Conservation (phyloP, 2,329 filamentous ascomycete species). For the Pseudogymnoascus verrucosus region DNA sequence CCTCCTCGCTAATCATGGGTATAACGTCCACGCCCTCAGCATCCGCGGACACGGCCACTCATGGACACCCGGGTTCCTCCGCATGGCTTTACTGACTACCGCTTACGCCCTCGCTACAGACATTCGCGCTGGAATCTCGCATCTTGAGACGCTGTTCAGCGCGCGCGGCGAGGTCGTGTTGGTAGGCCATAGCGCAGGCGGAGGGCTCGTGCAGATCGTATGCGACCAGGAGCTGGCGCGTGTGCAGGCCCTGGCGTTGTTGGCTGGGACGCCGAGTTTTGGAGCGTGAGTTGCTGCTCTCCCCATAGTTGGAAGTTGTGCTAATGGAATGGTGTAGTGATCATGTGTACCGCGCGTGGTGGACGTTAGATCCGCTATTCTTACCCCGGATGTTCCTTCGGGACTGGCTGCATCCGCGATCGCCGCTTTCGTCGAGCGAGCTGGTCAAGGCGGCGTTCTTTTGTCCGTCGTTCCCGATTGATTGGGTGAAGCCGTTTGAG, state of each 20-base stretch:
- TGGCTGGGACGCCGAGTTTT: slow-evolving; percentile 32
- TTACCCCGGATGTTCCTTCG: slow-evolving; percentile 27
- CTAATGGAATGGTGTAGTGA: slow-evolving; percentile 14
- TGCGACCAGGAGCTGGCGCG: slow-evolving; percentile 26
- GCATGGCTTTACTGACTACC: slow-evolving; percentile 27
- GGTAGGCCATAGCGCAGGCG: slow-evolving; percentile 34
- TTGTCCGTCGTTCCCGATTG: slow-evolving; percentile 25
- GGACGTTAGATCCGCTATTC: slow-evolving; percentile 31
- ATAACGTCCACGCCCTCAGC: slow-evolving; percentile 34
- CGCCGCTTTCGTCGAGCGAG: slow-evolving; percentile 31
- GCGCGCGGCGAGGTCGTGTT: slow-evolving; percentile 25
- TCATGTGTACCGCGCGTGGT: slow-evolving; percentile 28
- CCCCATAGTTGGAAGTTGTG: neutral
- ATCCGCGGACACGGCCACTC: slow-evolving; percentile 35
- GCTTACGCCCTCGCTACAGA: slow-evolving; percentile 14
- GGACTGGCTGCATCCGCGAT: slow-evolving; percentile 30
- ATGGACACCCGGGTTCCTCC: slow-evolving; percentile 31
- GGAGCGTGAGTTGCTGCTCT: slow-evolving; percentile 29
- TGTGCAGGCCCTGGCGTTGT: slow-evolving; percentile 30
- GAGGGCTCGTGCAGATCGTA: slow-evolving; percentile 33
- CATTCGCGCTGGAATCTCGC: slow-evolving; percentile 11
- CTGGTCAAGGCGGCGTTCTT: slow-evolving; percentile 37
- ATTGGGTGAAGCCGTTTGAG: slow-evolving; percentile 29
- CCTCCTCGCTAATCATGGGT: slow-evolving; percentile 28
- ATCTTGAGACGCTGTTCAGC: slow-evolving; percentile 1